Conservation (phyloP, 2,329 filamentous ascomycete genomes). For the Penicillium paneum region DNA sequence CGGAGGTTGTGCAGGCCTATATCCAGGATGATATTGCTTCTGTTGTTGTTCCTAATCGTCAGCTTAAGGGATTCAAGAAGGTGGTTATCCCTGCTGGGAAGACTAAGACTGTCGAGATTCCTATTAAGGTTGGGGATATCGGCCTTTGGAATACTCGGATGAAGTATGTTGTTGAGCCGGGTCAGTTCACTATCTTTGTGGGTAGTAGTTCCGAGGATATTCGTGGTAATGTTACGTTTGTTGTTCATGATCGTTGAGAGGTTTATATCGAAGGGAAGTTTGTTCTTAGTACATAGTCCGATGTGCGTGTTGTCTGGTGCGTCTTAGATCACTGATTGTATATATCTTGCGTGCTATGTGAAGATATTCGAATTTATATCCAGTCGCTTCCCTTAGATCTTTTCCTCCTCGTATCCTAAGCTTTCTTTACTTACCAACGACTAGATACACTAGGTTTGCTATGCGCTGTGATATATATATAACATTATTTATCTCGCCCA, state of each 20-base stretch:
- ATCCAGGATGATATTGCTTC: constrained; percentile 60
- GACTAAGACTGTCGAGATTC: constrained; percentile 53
- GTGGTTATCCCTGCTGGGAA: constrained; percentile 59
- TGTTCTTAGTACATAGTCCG: not conserved
- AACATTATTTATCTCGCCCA: no score
- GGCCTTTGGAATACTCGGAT: constrained; percentile 59
- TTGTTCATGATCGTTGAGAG: constrained; percentile 17
- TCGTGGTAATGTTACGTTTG: constrained; percentile 33
- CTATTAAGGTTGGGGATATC: constrained; percentile 50
- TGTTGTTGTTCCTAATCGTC: constrained; percentile 62
- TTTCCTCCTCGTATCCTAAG: not conserved
- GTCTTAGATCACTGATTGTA: not conserved
- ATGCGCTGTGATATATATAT: no score
- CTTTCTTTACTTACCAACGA: no score
- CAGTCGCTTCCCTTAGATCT: not conserved
- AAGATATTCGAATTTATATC: not conserved
- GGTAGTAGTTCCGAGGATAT: constrained; percentile 50
- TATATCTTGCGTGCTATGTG: not conserved
- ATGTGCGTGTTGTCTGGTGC: not conserved
- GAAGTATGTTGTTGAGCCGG: constrained; percentile 71
- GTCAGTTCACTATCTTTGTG: constrained; percentile 61
- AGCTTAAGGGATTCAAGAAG: constrained; percentile 67
- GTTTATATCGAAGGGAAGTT: not conserved
- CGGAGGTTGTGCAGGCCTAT: constrained; percentile 68
- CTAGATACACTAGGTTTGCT: not conserved